Evolutionary conservation across 2,329 filamentous ascomycete genomes (phyloP).

Genomic region (Shiraia bambusicola): DNA sequence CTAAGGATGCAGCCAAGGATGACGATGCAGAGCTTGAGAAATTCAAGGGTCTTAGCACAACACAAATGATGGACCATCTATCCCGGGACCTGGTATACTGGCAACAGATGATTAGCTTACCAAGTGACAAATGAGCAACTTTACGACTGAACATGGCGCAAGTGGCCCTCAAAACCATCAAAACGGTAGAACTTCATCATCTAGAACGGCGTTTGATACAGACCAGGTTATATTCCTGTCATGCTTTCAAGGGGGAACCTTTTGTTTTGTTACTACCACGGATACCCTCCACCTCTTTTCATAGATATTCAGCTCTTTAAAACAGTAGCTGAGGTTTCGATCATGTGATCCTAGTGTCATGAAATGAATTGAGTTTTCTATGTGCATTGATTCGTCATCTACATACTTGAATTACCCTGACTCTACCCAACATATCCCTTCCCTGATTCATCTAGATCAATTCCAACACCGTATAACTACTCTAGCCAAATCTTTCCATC

Average conservation of each 20-base stretch:
- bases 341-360: neutral
- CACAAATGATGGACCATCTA: conserved; percentile 89
- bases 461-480: conserved; percentile 36
- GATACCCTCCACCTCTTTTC: conserved; percentile 37
- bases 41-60: conserved; percentile 74
- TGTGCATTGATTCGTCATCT: neutral
- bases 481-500: conserved; percentile 40
- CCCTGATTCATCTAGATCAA: conserved; percentile 25
- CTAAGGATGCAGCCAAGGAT: conserved; percentile 42
- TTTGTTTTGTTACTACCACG: conserved; percentile 17
- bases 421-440: conserved; percentile 36
- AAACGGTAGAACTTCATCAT: conserved; percentile 1
- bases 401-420: conserved; percentile 18
- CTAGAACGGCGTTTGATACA: conserved; percentile 19
- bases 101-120: conserved; percentile 60
- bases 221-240: neutral
- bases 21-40: conserved; percentile 37
- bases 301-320: neutral
- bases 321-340: neutral
- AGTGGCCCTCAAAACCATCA: neutral
- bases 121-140: conserved; percentile 29
- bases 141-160: conserved; percentile 6
- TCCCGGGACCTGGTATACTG: conserved; percentile 79
- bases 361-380: neutral
- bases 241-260: conserved; percentile 4